Conservation (phyloP, 495 filamentous ascomycete species). For the Filosporella fistucella region DNA sequence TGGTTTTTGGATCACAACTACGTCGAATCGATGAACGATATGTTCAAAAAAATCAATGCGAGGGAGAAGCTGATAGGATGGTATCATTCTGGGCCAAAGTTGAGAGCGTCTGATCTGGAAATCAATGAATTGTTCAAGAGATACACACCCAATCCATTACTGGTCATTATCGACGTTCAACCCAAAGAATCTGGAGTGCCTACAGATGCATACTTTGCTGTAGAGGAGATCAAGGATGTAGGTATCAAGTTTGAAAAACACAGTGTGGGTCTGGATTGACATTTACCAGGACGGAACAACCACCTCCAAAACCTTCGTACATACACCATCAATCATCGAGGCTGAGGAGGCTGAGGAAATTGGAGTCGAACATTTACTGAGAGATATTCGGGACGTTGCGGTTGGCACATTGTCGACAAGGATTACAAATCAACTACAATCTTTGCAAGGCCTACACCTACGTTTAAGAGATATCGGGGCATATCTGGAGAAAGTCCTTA, state of each 20-base stretch:
- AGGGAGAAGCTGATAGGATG: slow-evolving; percentile 98
- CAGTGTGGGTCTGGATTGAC: background rate
- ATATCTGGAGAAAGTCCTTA: slow-evolving; percentile 94
- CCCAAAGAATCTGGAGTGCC: slow-evolving; percentile 97
- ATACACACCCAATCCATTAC: slow-evolving; percentile 92
- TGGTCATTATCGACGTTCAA: slow-evolving; percentile 98
- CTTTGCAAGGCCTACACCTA: slow-evolving; percentile 91
- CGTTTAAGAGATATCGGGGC: slow-evolving; percentile 91
- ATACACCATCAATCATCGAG: slow-evolving; percentile 98
- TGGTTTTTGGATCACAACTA: slow-evolving; percentile 99
- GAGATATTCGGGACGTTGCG: slow-evolving; percentile 96
- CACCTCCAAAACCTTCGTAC: slow-evolving; percentile 94
- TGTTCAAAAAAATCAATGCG: slow-evolving; percentile 99
- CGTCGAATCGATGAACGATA: slow-evolving; percentile 98
- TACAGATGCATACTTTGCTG: slow-evolving; percentile 98
- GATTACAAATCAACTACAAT: slow-evolving; percentile 96
- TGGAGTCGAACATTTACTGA: slow-evolving; percentile 94
- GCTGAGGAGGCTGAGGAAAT: slow-evolving; percentile 99
- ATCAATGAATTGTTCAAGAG: slow-evolving; percentile 99
- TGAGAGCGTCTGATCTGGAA: slow-evolving; percentile 94
- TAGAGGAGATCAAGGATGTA: slow-evolving; percentile 99
- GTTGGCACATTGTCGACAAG: slow-evolving; percentile 97
- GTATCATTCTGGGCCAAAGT: slow-evolving; percentile 98
- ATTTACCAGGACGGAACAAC: slow-evolving; percentile 84
- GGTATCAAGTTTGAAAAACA: slow-evolving; percentile 24